phyloP scores from a whole-genome alignment of 139 green algal species.

The Volvox reticuliferus region DNA sequence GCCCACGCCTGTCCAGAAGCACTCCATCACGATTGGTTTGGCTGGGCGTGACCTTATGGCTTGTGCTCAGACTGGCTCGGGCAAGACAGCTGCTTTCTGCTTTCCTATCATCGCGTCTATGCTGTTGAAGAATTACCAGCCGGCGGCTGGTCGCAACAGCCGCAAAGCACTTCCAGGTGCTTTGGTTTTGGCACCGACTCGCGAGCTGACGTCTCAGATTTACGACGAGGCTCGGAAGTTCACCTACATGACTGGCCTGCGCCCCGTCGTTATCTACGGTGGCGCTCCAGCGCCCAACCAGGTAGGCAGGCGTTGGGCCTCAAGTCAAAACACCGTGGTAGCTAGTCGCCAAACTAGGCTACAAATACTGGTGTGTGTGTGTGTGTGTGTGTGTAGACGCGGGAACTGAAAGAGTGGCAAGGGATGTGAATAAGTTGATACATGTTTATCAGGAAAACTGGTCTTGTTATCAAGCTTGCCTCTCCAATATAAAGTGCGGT shows the following conservation, averaged over 20 bases:
- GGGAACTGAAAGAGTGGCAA: no score
- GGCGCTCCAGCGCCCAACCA: slow-evolving; percentile 94
- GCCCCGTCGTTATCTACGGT: slow-evolving; percentile 95
- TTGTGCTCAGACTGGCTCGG: slow-evolving; percentile 93
- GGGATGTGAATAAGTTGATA: no score
- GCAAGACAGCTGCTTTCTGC: slow-evolving; percentile 99
- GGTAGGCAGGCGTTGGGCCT: slow-evolving; percentile 47
- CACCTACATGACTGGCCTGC: slow-evolving; percentile 91
- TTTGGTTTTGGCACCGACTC: slow-evolving; percentile 93
- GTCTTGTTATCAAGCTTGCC: no score
- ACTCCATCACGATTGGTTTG: slow-evolving; percentile 97
- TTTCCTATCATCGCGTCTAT: slow-evolving; percentile 98
- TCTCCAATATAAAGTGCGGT: no score
- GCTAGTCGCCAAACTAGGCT: no score
- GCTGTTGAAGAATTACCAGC: slow-evolving; percentile 76
- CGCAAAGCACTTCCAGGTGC: slow-evolving; percentile 93
- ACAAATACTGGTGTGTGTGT: no score
- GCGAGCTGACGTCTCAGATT: slow-evolving; percentile 94
- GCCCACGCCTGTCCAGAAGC: slow-evolving; percentile 97
- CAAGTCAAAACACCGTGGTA: no score
- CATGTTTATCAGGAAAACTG: no score
- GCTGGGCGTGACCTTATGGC: slow-evolving; percentile 96
- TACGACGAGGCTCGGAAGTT: slow-evolving; percentile 98
- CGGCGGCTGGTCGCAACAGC: slow-evolving; percentile 53
- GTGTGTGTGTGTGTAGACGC: no score